These are phyloP conservation scores for Toxoplasma gondii DNA, from an alignment of 169 alveolate species.

Conservation along the genomic window DNA sequence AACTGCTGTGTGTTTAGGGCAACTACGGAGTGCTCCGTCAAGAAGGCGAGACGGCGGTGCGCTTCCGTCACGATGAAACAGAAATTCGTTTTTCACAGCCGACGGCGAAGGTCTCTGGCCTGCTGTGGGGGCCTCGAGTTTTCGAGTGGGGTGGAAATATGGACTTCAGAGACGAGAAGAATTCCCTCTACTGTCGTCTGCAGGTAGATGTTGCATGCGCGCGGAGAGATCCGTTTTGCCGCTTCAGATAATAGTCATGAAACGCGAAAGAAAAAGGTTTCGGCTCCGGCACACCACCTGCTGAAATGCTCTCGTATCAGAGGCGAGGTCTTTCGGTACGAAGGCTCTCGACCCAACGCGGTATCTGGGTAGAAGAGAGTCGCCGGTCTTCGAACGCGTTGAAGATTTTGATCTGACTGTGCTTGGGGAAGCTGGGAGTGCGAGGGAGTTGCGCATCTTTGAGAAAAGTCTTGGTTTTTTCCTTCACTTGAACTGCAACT, in stretches of 20 bases:
- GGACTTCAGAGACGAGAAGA: not conserved
- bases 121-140: constrained; percentile 6
- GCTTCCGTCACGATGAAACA: not conserved
- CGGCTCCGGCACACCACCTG: too few relatives aligned
- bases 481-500: too few relatives aligned
- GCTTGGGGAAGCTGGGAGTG: too few relatives aligned
- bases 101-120: constrained; percentile 4
- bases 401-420: too few relatives aligned
- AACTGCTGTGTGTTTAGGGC: not conserved
- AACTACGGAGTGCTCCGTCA: constrained; percentile 6
- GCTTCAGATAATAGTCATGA: not conserved
- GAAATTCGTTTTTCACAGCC: not conserved
- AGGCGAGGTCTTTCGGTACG: too few relatives aligned
- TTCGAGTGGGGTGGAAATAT: constrained; percentile 5
- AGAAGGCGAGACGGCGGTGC: constrained; percentile 5
- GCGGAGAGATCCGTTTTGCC: not conserved
- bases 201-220: not conserved
- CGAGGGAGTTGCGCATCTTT: too few relatives aligned
- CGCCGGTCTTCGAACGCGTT: too few relatives aligned
- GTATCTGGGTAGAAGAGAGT: too few relatives aligned
- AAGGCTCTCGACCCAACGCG: too few relatives aligned
- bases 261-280: not conserved
- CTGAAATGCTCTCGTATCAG: too few relatives aligned
- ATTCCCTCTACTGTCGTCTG: not conserved
- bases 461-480: too few relatives aligned